Conservation (phyloP, 2,329 filamentous ascomycete species). For the Claviceps lovelessii region DNA sequence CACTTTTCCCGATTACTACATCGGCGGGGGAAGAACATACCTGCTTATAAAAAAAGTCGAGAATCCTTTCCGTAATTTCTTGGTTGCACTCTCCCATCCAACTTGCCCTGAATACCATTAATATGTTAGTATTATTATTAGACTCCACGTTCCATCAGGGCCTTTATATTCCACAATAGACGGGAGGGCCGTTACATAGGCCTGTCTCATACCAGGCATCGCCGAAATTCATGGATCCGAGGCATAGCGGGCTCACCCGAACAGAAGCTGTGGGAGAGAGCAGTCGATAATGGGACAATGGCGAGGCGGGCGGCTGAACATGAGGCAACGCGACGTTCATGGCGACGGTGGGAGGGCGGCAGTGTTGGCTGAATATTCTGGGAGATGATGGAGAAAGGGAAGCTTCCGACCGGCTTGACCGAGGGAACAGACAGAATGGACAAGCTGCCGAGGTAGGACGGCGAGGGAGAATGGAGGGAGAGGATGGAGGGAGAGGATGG, state of each 20-base stretch:
- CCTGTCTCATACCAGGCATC: slow-evolving; percentile 28
- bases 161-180: neutral
- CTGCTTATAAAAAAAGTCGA: slow-evolving; percentile 50
- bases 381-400: neutral
- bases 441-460: neutral
- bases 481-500: too few relatives aligned
- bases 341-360: neutral
- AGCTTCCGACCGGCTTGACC: neutral
- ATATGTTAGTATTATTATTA: neutral
- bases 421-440: neutral
- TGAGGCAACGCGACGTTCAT: slow-evolving; percentile 14
- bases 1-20: neutral
- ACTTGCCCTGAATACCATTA: slow-evolving; percentile 26
- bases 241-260: slow-evolving; percentile 50
- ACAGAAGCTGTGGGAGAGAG: slow-evolving; percentile 51
- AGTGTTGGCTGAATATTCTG: too few relatives aligned
- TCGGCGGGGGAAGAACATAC: slow-evolving; percentile 16
- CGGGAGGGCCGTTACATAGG: neutral
- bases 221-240: slow-evolving; percentile 54
- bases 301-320: slow-evolving; percentile 40
- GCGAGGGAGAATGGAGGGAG: neutral
- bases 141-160: neutral
- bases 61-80: slow-evolving; percentile 44
- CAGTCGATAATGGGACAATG: slow-evolving; percentile 49
- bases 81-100: slow-evolving; percentile 53